phyloP scores from a whole-genome alignment of 768 basidiomycete genomes.

The Phlegmacium glaucopus region DNA sequence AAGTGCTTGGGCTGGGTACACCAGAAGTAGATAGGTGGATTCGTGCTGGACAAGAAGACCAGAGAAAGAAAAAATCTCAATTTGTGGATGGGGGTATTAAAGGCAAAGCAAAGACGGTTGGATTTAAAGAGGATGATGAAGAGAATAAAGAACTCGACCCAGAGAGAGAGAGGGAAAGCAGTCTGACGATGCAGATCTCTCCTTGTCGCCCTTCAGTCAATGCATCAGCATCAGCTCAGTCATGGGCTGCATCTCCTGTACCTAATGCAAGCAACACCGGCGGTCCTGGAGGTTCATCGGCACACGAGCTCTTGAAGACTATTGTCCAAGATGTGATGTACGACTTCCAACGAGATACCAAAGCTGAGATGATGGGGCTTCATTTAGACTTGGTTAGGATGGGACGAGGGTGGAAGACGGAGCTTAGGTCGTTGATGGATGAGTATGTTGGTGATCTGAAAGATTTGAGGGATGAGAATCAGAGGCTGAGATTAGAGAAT shows the following conservation, averaged over 20 bases:
- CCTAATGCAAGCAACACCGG: slow-evolving; percentile 21
- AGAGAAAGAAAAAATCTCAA: slow-evolving; percentile 14
- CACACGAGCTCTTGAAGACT: slow-evolving; percentile 60
- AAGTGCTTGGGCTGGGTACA: slow-evolving; percentile 39
- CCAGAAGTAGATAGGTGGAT: slow-evolving; percentile 48
- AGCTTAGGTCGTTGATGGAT: slow-evolving; percentile 59
- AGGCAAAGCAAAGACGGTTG: slow-evolving; percentile 41
- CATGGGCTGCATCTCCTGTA: slow-evolving; percentile 40
- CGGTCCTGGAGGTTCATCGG: slow-evolving; percentile 22
- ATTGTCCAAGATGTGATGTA: slow-evolving; percentile 71
- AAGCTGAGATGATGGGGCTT: slow-evolving; percentile 69
- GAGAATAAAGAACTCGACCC: slow-evolving; percentile 19
- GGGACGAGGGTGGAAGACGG: slow-evolving; percentile 66
- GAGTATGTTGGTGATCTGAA: slow-evolving; percentile 58
- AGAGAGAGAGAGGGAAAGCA: slow-evolving; percentile 30
- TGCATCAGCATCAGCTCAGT: slow-evolving; percentile 22
- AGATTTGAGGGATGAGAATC: slow-evolving; percentile 66
- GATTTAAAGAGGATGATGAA: slow-evolving; percentile 36
- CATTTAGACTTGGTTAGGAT: slow-evolving; percentile 72
- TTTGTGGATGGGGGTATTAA: slow-evolving; percentile 13
- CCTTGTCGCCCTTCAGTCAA: slow-evolving; percentile 40
- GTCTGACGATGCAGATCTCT: slow-evolving; percentile 54
- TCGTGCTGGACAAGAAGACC: slow-evolving; percentile 26
- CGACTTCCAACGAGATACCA: slow-evolving; percentile 67
- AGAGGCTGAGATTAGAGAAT: slow-evolving; percentile 63